A percentile compares a stretch with the other conserved stretches of the same genome.
Evolutionary conservation across 768 basidiomycete species (phyloP).

Genomic region (Pleurotus cornucopiae): DNA sequence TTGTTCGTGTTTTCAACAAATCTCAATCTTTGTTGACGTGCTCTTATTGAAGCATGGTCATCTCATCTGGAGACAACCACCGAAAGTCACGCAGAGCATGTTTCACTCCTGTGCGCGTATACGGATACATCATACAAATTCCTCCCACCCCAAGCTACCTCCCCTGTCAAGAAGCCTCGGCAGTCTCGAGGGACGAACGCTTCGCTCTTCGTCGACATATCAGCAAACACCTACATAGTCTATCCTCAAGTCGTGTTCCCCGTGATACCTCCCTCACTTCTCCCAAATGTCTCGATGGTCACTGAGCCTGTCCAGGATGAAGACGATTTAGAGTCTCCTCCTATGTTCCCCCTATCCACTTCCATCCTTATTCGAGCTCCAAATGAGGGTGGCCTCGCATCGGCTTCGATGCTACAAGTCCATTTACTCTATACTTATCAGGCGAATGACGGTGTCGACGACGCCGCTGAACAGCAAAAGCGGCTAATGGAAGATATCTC

Average conservation of each 20-base stretch:
- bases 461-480: constrained; percentile 24
- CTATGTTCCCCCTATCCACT: constrained; percentile 52
- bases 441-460: constrained; percentile 25
- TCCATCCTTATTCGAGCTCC: constrained; percentile 59
- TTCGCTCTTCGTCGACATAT: constrained; percentile 37
- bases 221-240: constrained; percentile 48
- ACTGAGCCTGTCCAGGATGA: constrained; percentile 19
- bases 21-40: constrained; percentile 5
- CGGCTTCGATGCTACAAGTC: constrained; percentile 53
- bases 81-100: constrained; percentile 43
- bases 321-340: constrained; percentile 23
- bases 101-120: constrained; percentile 59
- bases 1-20: constrained; percentile 9
- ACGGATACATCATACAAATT: constrained; percentile 58
- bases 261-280: constrained; percentile 25
- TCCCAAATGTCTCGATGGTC: constrained; percentile 25
- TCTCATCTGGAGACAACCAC: constrained; percentile 31
- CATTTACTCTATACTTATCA: constrained; percentile 54
- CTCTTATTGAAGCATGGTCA: constrained; percentile 56
- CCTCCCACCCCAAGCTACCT: constrained; percentile 25
- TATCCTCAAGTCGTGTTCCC: constrained; percentile 38
- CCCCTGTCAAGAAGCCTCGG: constrained; percentile 18
- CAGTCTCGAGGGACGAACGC: constrained; percentile 23
- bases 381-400: constrained; percentile 32
- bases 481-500: constrained; percentile 52